Base-by-base conservation (phyloP, 148 eudicot genomes). In the Arbutus unedo region DNA sequence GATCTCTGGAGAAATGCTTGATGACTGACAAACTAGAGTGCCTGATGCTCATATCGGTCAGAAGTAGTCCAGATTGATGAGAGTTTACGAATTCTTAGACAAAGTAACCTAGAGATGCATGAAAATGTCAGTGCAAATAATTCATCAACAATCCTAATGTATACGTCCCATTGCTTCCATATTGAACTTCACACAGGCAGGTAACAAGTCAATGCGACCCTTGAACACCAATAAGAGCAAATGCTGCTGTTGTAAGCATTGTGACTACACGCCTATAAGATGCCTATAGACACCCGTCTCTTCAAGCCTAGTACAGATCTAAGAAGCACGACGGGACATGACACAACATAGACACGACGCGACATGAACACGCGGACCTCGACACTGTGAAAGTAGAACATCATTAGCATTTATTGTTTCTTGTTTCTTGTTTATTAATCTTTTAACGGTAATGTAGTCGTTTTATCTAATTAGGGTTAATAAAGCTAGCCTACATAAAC, bases 101-200 rank as follows among this genome's bases (percentile, higher is more conserved):
- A 79, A 60, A 57, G 44, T 59, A 79, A 79, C 66, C 66, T 19
- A 77, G 79, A 76, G 60, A 50, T 53, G 7, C 55, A 38, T 0
- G 19, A 4, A 7, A 2, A 43, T 70, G 9, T 70, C 4, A 1
- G 3, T 9, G 23, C 55, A 48, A 48, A 19, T 6, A 51, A 53
- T 74, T 74, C 4, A 18, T 0, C 8, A n/a, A 16, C 16, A 49
- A 19, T 47, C 8, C 55, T 25, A 50, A 76, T 6, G 21, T n/a
- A 43, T 77, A 55, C 5, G 31, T 77, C 50, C 79, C 79, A 14
- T 55, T 54, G 21, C 48, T 25, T 16, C 7, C 2, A 55, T 5
- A 23, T 8, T 5, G 3, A 50, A 53, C 10, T 31, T 49, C 15
- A 76, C 79, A 76, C 44, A 4, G 10, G 45, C 47, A 76, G 47